Evolutionary conservation across 495 filamentous ascomycete genomes (phyloP).

Genomic region (Pyronema domesticum): DNA sequence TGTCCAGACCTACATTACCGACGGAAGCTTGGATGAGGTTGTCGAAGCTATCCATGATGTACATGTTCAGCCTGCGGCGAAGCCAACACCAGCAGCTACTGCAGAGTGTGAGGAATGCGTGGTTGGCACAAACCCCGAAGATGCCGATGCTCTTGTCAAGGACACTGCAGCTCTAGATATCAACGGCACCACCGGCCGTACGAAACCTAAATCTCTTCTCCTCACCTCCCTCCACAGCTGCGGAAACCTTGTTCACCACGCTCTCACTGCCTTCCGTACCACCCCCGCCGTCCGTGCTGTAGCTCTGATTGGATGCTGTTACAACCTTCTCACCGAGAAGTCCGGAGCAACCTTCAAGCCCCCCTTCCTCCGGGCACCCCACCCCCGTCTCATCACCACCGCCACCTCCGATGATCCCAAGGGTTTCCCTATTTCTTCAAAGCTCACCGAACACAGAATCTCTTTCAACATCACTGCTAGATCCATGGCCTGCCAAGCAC

Average conservation of each 20-base stretch:
- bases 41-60: conserved; percentile 27
- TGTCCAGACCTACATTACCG: conserved; percentile 38
- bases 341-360: conserved; percentile 73
- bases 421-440: conserved; percentile 58
- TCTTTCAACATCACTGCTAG: conserved; percentile 80
- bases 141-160: not conserved
- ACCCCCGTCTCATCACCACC: conserved; percentile 38
- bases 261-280: conserved; percentile 61
- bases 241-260: conserved; percentile 91
- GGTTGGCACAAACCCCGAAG: not conserved
- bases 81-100: not conserved
- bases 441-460: conserved; percentile 2
- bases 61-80: not conserved
- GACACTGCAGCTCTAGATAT: not conserved
- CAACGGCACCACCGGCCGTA: not conserved
- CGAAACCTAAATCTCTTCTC: conserved; percentile 37
- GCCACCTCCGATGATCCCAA: conserved; percentile 57
- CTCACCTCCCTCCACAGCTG: conserved; percentile 92
- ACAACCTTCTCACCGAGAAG: conserved; percentile 85
- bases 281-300: conserved; percentile 74
- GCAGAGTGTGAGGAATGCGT: not conserved
- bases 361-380: conserved; percentile 26
- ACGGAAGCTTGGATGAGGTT: conserved; percentile 42
- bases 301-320: conserved; percentile 93
- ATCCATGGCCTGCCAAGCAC: conserved; percentile 93